A percentile compares a stretch with the other conserved stretches of the same genome.
Conservation (phyloP, 129 eudicot genomes). For the Solidago caesia region DNA sequence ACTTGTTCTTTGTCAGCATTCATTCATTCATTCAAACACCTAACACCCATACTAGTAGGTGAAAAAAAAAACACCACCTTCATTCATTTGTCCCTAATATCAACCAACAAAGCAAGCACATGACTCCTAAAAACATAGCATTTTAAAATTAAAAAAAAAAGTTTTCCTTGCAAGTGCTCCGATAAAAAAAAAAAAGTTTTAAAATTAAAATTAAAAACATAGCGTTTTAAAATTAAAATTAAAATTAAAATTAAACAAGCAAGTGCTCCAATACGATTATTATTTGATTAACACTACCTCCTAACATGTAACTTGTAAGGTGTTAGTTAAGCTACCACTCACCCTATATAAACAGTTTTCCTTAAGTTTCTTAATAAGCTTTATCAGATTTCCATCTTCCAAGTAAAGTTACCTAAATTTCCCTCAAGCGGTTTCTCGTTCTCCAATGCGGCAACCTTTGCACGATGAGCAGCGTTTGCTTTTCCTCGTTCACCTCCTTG, state of each 20-base stretch:
- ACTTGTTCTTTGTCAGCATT: no score
- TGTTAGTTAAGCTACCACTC: conserved; percentile 57
- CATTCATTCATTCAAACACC: no score
- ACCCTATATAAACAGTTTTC: conserved; percentile 63
- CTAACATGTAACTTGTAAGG: conserved; percentile 46
- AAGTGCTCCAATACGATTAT: not conserved
- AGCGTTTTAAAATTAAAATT: no score
- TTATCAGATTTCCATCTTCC: conserved; percentile 56
- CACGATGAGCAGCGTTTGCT: conserved; percentile 45
- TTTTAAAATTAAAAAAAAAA: not conserved
- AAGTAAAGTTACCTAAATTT: conserved; percentile 33
- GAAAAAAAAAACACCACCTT: conserved; percentile 21
- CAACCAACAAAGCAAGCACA: not conserved
- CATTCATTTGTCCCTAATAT: not conserved
- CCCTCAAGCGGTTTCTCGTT: conserved; percentile 41
- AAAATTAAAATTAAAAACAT: no score
- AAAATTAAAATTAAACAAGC: no score
- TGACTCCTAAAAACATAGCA: conserved; percentile 3
- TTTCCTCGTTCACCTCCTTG: conserved; percentile 46
- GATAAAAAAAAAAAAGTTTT: conserved; percentile 12
- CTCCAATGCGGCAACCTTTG: conserved; percentile 78
- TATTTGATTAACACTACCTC: conserved; percentile 27
- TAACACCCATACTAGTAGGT: conserved; percentile 23
- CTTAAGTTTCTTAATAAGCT: conserved; percentile 12
- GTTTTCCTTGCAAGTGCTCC: no score